Base-by-base conservation (phyloP, 83 land plant species). In the Larix sibirica region DNA sequence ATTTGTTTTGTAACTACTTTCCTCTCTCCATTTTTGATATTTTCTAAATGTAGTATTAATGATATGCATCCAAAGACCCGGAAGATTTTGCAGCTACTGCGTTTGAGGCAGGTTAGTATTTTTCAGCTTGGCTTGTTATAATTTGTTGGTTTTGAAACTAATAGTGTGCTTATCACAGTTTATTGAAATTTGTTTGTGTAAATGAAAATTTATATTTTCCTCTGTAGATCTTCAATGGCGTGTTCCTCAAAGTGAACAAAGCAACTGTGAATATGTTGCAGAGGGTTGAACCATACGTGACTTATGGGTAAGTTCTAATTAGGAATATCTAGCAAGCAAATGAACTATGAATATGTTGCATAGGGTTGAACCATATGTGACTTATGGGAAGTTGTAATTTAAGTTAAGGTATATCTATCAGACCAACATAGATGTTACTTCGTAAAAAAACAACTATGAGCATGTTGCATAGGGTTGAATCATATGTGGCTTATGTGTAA, bases 281-380 rank as follows among this genome's bases (percentile, higher is more conserved):
- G 33, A 89, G 90, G 84, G 97, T 95, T 59, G 96, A 94, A 80
- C 97, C 97, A 4, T 95, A 95, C 82, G 96, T 94, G 62, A 94
- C 96, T 20, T 94, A 92, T 79, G 96, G 96, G 96, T 94, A 84
- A 66, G 88, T 69, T 6, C 40, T 82, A 47, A 16, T 70, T 14
- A 54, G 79, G 60, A 70, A 59, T 70, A 20, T 36, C 61, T 81
- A 24, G 10, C 9, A n/a, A 33, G 61, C 9, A 38, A 47, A 20
- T 0, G 24, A n/a, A 54, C 2, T 6, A 9, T n/a, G 20, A 9
- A 23, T 17, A 24, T 81, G 17, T 1, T 10, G 17, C 26, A 21
- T 14, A 76, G 17, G 28, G 14, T 20, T 12, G 14, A 54, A 54
- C 58, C 58, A 54, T 54, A 54, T 12, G 58, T 3, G 58, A 2